These are phyloP conservation scores for Irpex sp. DNA, from an alignment of 1,284 basidiomycete genomes.

Conservation along the genomic window DNA sequence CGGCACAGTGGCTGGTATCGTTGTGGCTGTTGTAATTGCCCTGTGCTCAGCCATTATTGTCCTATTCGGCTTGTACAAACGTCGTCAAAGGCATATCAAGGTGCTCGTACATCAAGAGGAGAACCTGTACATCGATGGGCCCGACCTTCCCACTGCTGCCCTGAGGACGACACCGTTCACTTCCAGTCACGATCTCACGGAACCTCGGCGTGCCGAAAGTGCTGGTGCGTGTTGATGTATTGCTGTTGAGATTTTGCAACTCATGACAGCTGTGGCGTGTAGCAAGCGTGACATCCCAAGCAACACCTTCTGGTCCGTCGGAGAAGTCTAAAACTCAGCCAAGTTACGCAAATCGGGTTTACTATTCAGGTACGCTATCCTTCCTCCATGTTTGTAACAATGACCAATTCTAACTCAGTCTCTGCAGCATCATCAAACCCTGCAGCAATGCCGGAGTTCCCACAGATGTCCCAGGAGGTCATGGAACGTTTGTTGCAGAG, in stretches of 20 bases:
- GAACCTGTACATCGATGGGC: not conserved
- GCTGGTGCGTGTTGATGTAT: not conserved
- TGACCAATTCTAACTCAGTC: no score
- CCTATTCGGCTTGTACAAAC: not conserved
- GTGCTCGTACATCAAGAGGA: not conserved
- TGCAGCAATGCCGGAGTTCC: not conserved
- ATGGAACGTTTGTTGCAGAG: slow-evolving; percentile 4
- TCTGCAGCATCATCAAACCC: not conserved
- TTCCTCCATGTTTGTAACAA: not conserved
- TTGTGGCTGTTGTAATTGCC: not conserved
- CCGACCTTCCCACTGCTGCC: not conserved
- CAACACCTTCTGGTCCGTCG: no score
- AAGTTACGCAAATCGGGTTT: no score
- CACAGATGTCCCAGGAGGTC: slow-evolving; percentile 3
- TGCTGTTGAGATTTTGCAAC: no score
- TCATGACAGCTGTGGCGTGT: not conserved
- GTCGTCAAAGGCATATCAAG: not conserved
- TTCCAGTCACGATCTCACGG: not conserved
- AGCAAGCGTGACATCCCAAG: no score
- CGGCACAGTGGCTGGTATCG: not conserved
- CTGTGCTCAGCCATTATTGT: not conserved
- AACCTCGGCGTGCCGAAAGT: not conserved
- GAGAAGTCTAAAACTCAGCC: no score
- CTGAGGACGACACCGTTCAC: not conserved
- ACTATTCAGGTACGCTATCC: no score